phyloP scores from a whole-genome alignment of 331 rosid species.

The Malus hybrid region DNA sequence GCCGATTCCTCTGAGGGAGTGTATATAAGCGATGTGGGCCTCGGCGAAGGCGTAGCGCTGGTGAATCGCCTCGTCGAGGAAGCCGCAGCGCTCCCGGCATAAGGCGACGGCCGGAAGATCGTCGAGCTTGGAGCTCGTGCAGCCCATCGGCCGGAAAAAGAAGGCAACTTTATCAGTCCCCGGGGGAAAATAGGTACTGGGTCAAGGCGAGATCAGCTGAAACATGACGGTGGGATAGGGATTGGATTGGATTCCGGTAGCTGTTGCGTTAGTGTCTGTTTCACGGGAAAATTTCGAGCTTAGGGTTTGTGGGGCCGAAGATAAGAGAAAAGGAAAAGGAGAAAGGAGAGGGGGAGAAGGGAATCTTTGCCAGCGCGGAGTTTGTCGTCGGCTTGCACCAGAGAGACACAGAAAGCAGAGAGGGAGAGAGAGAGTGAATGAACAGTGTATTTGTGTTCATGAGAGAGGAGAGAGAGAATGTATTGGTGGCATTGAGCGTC shows the following conservation, averaged over 20 bases:
- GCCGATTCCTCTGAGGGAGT: slow-evolving; percentile 59
- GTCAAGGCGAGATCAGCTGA: slow-evolving; percentile 7
- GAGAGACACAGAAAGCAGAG: not conserved
- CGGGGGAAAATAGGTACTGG: not conserved
- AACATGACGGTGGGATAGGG: slow-evolving; percentile 2
- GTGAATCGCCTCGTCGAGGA: slow-evolving; percentile 73
- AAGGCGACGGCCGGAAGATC: slow-evolving; percentile 82
- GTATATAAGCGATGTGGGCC: slow-evolving; percentile 63
- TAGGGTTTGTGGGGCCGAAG: not conserved
- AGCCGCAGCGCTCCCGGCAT: slow-evolving; percentile 64
- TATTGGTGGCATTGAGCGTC: slow-evolving; percentile 1
- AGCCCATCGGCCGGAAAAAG: slow-evolving; percentile 48
- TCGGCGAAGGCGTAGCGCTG: slow-evolving; percentile 68
- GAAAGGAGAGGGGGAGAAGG: not conserved
- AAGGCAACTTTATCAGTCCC: not conserved
- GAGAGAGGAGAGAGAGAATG: not conserved
- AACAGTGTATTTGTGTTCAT: slow-evolving; percentile 7
- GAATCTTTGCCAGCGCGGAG: slow-evolving; percentile 86
- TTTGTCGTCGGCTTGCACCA: slow-evolving; percentile 54
- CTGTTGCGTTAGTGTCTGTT: not conserved
- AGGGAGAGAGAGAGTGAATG: not conserved
- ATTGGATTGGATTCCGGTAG: slow-evolving; percentile 5
- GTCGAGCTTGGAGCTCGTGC: slow-evolving; percentile 85
- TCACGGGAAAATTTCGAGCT: slow-evolving; percentile 13
- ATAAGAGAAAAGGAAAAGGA: not conserved